Evolutionary conservation across 345 rosid species (phyloP).

Genomic region (Carallia pectinifolia): DNA sequence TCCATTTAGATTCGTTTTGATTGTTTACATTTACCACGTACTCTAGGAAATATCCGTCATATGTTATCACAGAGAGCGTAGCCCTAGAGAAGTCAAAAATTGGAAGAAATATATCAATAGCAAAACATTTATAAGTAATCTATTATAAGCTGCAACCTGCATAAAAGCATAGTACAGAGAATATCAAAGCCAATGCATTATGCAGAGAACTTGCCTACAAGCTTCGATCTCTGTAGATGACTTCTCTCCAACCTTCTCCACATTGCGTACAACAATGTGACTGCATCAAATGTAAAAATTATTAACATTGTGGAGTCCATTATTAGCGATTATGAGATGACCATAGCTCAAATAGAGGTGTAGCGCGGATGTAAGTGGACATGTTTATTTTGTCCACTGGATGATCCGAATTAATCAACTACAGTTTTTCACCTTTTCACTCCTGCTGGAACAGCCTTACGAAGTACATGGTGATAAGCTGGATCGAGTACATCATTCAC

Average conservation of each 20-base stretch:
- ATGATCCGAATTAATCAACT: constrained; percentile 2
- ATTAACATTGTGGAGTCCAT: neutral
- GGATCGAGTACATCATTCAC: constrained; percentile 82
- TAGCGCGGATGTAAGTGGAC: no score
- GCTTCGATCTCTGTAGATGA: constrained; percentile 46
- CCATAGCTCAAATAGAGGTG: no score
- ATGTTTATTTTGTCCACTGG: no score
- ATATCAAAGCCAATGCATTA: neutral
- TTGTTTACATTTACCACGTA: constrained; percentile 48
- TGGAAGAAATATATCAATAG: constrained; percentile 6
- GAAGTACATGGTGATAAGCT: constrained; percentile 75
- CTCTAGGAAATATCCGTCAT: constrained; percentile 76
- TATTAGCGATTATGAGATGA: no score
- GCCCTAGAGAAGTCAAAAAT: constrained; percentile 45
- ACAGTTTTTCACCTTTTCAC: constrained; percentile 55
- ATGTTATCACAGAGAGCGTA: constrained; percentile 57
- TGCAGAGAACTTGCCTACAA: constrained; percentile 42
- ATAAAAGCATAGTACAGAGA: neutral
- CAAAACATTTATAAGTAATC: neutral
- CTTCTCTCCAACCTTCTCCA: constrained; percentile 47
- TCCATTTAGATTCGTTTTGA: constrained; percentile 60
- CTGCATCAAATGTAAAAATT: constrained; percentile 38
- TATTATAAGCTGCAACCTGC: no score
- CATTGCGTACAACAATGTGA: constrained; percentile 63
- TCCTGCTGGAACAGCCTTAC: constrained; percentile 62